phyloP scores from a whole-genome alignment of 2,329 filamentous ascomycete species.

The Tolypocladium amazonense region DNA sequence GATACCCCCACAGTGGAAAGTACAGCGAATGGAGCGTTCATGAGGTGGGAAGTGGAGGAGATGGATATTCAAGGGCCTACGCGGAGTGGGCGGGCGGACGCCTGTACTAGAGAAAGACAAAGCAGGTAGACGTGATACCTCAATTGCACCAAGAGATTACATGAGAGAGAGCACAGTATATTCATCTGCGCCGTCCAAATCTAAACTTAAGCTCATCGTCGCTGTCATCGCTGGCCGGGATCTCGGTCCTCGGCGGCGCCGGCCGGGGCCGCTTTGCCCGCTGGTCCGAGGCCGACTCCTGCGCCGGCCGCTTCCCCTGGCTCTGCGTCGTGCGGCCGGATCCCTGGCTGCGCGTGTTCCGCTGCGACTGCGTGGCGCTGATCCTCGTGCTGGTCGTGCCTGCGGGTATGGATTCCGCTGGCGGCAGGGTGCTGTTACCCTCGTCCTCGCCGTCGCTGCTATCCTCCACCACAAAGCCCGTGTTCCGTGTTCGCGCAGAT shows the following conservation, averaged over 20 bases:
- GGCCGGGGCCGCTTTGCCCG: slow-evolving; percentile 21
- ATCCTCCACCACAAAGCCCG: slow-evolving; percentile 21
- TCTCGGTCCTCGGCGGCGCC: slow-evolving; percentile 21
- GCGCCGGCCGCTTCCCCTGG: slow-evolving; percentile 22
- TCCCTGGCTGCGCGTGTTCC: slow-evolving; percentile 16
- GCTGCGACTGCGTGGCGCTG: slow-evolving; percentile 17
- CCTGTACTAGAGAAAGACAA: neutral
- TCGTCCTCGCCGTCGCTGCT: slow-evolving; percentile 23
- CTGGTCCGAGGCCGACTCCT: slow-evolving; percentile 16
- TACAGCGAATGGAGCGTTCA: neutral
- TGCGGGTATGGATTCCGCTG: slow-evolving; percentile 6
- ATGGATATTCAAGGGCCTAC: neutral
- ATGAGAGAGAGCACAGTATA: neutral
- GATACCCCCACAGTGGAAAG: neutral
- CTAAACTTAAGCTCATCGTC: slow-evolving; percentile 47
- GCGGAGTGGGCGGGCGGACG: neutral
- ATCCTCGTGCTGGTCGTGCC: slow-evolving; percentile 11
- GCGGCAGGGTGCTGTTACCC: slow-evolving; percentile 1
- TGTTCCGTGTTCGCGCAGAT: slow-evolving; percentile 8
- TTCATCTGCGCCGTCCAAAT: slow-evolving; percentile 38
- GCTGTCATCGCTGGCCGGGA: slow-evolving; percentile 34
- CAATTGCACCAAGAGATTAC: neutral
- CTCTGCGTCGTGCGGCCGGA: slow-evolving; percentile 9
- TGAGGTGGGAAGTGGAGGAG: neutral
- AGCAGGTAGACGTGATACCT: neutral